Conservation (phyloP, 352 stramenopile genomes). For the Plasmopara muralis region DNA sequence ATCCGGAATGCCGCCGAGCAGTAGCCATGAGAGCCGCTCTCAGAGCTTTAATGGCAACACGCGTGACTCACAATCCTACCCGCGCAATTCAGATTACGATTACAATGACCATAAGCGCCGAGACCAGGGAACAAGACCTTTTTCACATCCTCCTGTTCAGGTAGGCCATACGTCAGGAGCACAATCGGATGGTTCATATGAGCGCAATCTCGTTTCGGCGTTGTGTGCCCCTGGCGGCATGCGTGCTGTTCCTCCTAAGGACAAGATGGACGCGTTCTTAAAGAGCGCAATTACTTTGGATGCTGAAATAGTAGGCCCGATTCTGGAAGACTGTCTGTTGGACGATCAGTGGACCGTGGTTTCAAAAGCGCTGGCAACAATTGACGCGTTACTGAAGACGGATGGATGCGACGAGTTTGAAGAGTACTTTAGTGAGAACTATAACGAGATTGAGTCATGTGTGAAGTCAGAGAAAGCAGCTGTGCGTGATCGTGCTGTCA, state of each 20-base stretch:
- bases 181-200: slow-evolving; percentile 85
- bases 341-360: slow-evolving; percentile 87
- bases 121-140: slow-evolving; percentile 22
- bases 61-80: slow-evolving; percentile 33
- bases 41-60: slow-evolving; percentile 39
- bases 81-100: slow-evolving; percentile 49
- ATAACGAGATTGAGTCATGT: slow-evolving; percentile 64
- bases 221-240: slow-evolving; percentile 91
- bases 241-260: slow-evolving; percentile 90
- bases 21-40: slow-evolving; percentile 32
- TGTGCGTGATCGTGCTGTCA: slow-evolving; percentile 67
- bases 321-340: slow-evolving; percentile 90
- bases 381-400: slow-evolving; percentile 81
- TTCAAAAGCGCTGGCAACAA: slow-evolving; percentile 92
- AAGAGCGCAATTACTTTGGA: slow-evolving; percentile 88
- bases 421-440: slow-evolving; percentile 83
- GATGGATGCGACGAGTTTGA: slow-evolving; percentile 78
- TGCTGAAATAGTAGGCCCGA: slow-evolving; percentile 90
- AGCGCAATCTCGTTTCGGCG: slow-evolving; percentile 89
- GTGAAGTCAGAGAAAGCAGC: slow-evolving; percentile 69
- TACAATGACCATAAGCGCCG: slow-evolving; percentile 40
- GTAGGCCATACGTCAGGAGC: slow-evolving; percentile 64
- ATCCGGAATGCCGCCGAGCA: slow-evolving; percentile 26
- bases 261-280: slow-evolving; percentile 91
- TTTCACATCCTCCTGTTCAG: slow-evolving; percentile 25